A percentile compares a stretch with the other conserved stretches of the same genome.
Evolutionary conservation across 768 basidiomycete genomes (phyloP).

Genomic region (Pleurotus salmoneostramineus): DNA sequence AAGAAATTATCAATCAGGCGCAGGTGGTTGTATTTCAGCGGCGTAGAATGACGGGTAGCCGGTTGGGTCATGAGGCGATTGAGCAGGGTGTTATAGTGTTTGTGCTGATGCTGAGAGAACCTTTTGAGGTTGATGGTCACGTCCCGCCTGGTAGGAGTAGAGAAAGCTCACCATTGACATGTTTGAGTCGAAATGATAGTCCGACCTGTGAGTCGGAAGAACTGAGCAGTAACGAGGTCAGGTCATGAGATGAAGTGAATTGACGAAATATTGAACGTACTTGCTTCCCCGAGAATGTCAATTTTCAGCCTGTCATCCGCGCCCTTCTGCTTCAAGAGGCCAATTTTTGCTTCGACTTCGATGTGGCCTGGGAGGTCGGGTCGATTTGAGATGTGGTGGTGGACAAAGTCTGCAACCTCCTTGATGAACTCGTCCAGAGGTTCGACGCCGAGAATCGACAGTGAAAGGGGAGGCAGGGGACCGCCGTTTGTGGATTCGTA

Average conservation of each 20-base stretch:
- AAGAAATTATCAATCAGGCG: conserved; percentile 82
- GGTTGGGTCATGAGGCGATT: conserved; percentile 70
- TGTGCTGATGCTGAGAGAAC: conserved; percentile 69
- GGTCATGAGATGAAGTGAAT: not conserved
- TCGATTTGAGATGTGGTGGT: conserved; percentile 60
- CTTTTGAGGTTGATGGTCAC: conserved; percentile 10
- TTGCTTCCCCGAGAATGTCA: conserved; percentile 81
- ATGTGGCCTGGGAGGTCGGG: conserved; percentile 54
- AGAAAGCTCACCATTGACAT: conserved; percentile 73
- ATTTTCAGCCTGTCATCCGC: conserved; percentile 56
- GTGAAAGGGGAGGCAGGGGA: conserved; percentile 59
- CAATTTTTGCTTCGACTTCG: conserved; percentile 92
- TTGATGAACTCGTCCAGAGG: conserved; percentile 92
- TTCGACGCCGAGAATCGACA: conserved; percentile 84
- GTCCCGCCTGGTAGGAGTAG: not conserved
- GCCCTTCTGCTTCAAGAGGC: conserved; percentile 55
- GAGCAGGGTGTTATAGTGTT: conserved; percentile 81
- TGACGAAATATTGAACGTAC: conserved; percentile 38
- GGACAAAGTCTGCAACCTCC: conserved; percentile 87
- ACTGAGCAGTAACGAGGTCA: conserved; percentile 38
- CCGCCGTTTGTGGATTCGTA: conserved; percentile 21
- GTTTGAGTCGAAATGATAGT: conserved; percentile 84
- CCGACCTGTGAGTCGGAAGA: conserved; percentile 53
- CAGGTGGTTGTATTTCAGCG: conserved; percentile 73
- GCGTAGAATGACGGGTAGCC: conserved; percentile 41